Percentiles rank a stretch among this genome's conserved stretches.
Evolutionary conservation across 176 grass and related monocot species (phyloP).

Genomic region (Pharus latifolius): DNA sequence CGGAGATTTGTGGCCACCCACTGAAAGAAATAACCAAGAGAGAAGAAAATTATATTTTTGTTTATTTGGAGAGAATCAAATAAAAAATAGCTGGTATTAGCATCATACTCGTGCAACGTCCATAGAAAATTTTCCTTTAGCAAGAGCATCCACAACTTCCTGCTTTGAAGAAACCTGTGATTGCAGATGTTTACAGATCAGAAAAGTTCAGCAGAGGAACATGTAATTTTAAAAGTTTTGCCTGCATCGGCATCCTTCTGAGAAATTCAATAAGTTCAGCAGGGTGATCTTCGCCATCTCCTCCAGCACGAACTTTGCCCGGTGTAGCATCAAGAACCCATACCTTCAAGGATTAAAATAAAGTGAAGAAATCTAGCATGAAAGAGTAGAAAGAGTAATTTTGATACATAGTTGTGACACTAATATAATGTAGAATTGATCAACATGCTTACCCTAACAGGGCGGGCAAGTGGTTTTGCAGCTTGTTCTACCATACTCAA

Average conservation of each 20-base stretch:
- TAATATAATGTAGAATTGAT: background rate
- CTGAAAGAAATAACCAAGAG: conserved; percentile 28
- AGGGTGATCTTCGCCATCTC: conserved; percentile 96
- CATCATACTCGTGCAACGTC: conserved; percentile 78
- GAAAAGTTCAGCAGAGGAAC: too few relatives aligned
- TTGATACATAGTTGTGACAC: background rate
- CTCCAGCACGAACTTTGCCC: conserved; percentile 80
- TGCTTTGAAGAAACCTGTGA: conserved; percentile 69
- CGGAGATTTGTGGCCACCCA: conserved; percentile 84
- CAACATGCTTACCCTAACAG: conserved; percentile 67
- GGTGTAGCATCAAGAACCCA: conserved; percentile 97
- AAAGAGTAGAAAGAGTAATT: background rate
- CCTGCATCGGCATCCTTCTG: conserved; percentile 64
- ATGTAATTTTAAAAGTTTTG: conserved; percentile 11
- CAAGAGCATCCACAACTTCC: conserved; percentile 59
- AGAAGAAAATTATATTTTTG: background rate
- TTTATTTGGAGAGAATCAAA: background rate
- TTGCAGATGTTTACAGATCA: too few relatives aligned
- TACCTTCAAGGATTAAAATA: conserved; percentile 49
- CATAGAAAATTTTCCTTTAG: conserved; percentile 63
- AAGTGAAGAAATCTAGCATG: background rate
- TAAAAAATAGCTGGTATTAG: background rate
- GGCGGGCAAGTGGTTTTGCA: conserved; percentile 89
- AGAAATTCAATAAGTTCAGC: conserved; percentile 81
- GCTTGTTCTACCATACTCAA: conserved; percentile 99